These are phyloP conservation scores for Coniophora puteana DNA, from an alignment of 1,284 basidiomycete species.

Conservation along the genomic window DNA sequence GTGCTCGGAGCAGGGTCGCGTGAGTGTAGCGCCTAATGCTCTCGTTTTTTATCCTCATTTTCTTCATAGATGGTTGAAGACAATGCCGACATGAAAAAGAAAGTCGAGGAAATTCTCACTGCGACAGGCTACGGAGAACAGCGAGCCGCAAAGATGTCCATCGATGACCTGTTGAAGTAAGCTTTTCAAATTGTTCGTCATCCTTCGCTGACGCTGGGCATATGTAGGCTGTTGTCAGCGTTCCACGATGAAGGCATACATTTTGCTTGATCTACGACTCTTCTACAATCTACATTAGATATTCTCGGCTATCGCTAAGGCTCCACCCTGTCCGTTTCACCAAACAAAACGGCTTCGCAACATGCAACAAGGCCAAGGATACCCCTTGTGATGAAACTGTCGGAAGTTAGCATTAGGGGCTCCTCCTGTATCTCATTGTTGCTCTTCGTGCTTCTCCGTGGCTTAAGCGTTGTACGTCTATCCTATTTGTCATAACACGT, in stretches of 20 bases:
- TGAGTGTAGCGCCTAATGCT: constrained; percentile 29
- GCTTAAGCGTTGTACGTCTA: too few species aligned
- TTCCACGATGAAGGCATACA: constrained; percentile 60
- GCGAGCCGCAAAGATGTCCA: constrained; percentile 77
- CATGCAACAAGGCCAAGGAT: too few species aligned
- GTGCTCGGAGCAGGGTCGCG: constrained; percentile 80
- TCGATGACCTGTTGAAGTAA: constrained; percentile 76
- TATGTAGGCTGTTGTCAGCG: constrained; percentile 49
- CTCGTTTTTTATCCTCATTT: constrained; percentile 7
- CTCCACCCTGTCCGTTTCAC: too few species aligned
- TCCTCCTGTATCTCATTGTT: too few species aligned
- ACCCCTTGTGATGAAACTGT: too few species aligned
- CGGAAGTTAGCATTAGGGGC: too few species aligned
- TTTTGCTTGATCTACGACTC: constrained; percentile 54
- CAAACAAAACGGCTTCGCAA: too few species aligned
- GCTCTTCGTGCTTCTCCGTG: too few species aligned
- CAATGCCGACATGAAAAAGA: constrained; percentile 63
- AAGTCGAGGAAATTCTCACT: constrained; percentile 75
- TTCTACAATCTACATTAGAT: too few species aligned
- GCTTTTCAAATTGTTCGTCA: constrained; percentile 12
- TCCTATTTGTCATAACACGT: too few species aligned
- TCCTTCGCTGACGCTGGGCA: constrained; percentile 2
- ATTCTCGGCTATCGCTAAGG: too few species aligned
- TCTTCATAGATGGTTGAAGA: constrained; percentile 66
- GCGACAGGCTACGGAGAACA: constrained; percentile 63